Evolutionary conservation across 495 filamentous ascomycete genomes (phyloP), one percentile per base, ranked within the genome.

Genomic region (Cairneyella variabilis): DNA sequence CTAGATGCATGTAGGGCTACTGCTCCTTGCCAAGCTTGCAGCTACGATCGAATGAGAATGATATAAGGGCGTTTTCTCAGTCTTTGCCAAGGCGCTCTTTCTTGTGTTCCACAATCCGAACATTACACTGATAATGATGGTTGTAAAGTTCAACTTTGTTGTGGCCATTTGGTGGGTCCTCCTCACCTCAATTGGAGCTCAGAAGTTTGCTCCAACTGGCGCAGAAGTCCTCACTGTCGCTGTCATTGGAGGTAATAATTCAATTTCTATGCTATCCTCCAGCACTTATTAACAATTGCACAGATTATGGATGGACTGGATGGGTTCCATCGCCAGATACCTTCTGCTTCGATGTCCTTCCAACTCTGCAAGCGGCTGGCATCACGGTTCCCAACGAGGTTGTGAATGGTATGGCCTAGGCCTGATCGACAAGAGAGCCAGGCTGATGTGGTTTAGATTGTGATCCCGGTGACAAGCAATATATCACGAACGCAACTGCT

Each of bases 261-360:
- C 3, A 7, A 3, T 21, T 22, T 21, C 17, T 21, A 21, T 20
- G 12, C 7, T 21, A 43, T n/a, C n/a, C 7, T 22, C 20, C 16
- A 14, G 17, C 20, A 5, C 12, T 43, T 23, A 8, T 8, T 12
- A 43, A 21, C 21, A 43, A 21, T 6, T 43, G 17, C 3, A 22
- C 40, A 51, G 48, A 51, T 27, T 51, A 51, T 27, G 48, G 48
- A 17, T 51, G 48, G 48, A 51, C 48, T 17, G 48, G 48, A 5
- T 51, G 48, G 48, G 34, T 38, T 41, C 48, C 48, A 39, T 51
- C 48, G 1, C 48, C 48, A 20, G 48, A 51, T 30, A 21, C 25
- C 32, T 51, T 51, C 48, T 51, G 48, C 36, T 27, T 51, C 27
- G 48, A 51, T 9, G 23, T 51, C 16, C 32, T 51, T 10, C 48